These are phyloP conservation scores for Lactuca saligna DNA, from an alignment of 129 eudicot species.

Conservation along the genomic window DNA sequence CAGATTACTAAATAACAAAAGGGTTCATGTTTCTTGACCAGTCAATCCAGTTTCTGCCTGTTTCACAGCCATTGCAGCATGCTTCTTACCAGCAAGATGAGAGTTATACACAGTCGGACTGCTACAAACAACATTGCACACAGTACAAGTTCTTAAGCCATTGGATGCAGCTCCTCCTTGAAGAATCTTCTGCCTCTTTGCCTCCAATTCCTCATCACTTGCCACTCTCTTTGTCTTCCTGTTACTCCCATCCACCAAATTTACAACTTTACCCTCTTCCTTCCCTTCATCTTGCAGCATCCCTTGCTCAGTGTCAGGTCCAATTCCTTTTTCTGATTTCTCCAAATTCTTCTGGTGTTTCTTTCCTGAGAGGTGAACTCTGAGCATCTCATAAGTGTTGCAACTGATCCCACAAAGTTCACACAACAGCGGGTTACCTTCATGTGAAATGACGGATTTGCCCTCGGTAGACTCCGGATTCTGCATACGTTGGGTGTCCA, in stretches of 20 bases:
- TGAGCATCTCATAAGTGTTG: constrained; percentile 8
- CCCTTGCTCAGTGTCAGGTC: constrained; percentile 16
- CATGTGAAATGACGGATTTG: constrained; percentile 11
- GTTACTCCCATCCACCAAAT: constrained; percentile 3
- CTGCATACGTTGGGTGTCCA: neutral
- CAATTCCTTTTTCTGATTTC: constrained; percentile 9
- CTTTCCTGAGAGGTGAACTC: constrained; percentile 23
- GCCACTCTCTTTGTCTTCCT: constrained; percentile 11
- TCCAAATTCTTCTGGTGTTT: constrained; percentile 33
- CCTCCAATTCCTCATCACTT: constrained; percentile 32
- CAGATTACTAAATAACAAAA: neutral
- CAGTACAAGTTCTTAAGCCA: constrained; percentile 31
- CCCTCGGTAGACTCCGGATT: constrained; percentile 7
- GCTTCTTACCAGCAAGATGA: constrained; percentile 54
- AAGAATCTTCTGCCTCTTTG: constrained; percentile 42
- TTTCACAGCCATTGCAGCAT: constrained; percentile 44
- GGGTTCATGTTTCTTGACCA: constrained; percentile 21
- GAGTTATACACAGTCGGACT: constrained; percentile 23
- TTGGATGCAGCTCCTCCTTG: constrained; percentile 29
- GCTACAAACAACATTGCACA: constrained; percentile 59
- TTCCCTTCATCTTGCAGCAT: constrained; percentile 1
- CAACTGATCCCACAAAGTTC: constrained; percentile 36
- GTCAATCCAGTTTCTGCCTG: constrained; percentile 23
- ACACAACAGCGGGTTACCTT: constrained; percentile 8
- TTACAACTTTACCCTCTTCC: constrained; percentile 13